Percentiles rank a stretch among this genome's conserved stretches.
phyloP scores from a whole-genome alignment of 805 yeast genomes.

The Spathaspora gorwiae region DNA sequence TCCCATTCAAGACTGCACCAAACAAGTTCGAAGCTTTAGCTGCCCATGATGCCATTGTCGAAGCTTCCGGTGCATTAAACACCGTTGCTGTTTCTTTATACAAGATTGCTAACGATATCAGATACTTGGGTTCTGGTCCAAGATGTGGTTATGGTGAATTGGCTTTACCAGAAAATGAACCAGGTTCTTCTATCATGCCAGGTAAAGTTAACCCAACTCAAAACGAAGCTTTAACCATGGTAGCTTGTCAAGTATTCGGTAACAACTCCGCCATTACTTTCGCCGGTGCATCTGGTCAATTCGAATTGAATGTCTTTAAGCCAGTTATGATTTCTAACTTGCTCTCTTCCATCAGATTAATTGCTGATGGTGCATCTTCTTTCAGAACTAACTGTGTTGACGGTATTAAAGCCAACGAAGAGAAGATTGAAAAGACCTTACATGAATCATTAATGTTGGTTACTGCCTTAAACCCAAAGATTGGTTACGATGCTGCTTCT shows the following conservation, averaged over 20 bases:
- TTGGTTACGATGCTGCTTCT: slow-evolving; percentile 96
- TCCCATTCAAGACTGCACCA: slow-evolving; percentile 90
- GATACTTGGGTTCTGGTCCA: slow-evolving; percentile 98
- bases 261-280: slow-evolving; percentile 92
- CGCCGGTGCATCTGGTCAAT: slow-evolving; percentile 98
- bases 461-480: slow-evolving; percentile 97
- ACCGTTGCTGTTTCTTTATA: slow-evolving; percentile 88
- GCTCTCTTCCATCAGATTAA: slow-evolving; percentile 77
- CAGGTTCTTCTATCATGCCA: slow-evolving; percentile 99
- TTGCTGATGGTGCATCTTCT: slow-evolving; percentile 85
- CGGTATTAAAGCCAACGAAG: slow-evolving; percentile 85
- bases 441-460: slow-evolving; percentile 97
- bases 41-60: slow-evolving; percentile 97
- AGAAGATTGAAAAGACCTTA: slow-evolving; percentile 80
- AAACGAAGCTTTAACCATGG: slow-evolving; percentile 98
- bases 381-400: slow-evolving; percentile 94
- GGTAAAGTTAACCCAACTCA: slow-evolving; percentile 99
- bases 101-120: slow-evolving; percentile 96
- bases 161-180: slow-evolving; percentile 94
- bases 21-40: slow-evolving; percentile 99
- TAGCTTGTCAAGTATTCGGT: slow-evolving; percentile 95
- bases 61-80: slow-evolving; percentile 95
- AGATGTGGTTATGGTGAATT: slow-evolving; percentile 99
- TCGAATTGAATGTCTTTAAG: slow-evolving; percentile 96
- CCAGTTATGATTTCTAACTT: slow-evolving; percentile 92